These are phyloP conservation scores for Lophium mytilinum DNA, from an alignment of 495 filamentous ascomycete species.

Conservation along the genomic window DNA sequence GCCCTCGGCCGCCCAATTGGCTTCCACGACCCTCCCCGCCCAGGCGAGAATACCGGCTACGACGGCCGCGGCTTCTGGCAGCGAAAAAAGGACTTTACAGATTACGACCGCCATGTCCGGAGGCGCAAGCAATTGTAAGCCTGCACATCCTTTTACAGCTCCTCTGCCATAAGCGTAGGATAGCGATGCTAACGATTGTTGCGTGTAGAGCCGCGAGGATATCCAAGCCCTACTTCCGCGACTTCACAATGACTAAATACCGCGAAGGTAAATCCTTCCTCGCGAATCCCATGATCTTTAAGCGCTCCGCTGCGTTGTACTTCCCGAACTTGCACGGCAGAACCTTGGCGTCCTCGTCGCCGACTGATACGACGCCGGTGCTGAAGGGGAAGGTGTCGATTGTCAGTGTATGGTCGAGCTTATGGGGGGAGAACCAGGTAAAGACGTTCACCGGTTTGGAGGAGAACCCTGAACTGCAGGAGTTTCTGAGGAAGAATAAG, in stretches of 20 bases:
- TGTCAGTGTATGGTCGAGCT: constrained; percentile 68
- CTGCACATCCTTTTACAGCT: no score
- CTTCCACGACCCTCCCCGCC: constrained; percentile 56
- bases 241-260: constrained; percentile 74
- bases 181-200: not conserved
- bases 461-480: constrained; percentile 57
- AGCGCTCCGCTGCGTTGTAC: constrained; percentile 64
- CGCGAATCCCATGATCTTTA: constrained; percentile 69
- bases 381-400: constrained; percentile 65
- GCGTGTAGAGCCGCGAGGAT: constrained; percentile 46
- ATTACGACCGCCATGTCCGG: constrained; percentile 74
- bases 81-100: constrained; percentile 69
- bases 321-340: constrained; percentile 86
- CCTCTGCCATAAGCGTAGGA: no score
- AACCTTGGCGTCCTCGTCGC: constrained; percentile 52
- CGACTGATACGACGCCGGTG: constrained; percentile 60
- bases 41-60: constrained; percentile 72
- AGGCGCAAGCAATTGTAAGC: constrained; percentile 63
- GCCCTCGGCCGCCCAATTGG: constrained; percentile 75
- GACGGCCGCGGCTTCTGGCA: constrained; percentile 59
- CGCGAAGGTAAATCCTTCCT: constrained; percentile 84
- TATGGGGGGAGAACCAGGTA: constrained; percentile 81
- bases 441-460: constrained; percentile 55
- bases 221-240: constrained; percentile 80
- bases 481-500: constrained; percentile 39